Evolutionary conservation across 768 basidiomycete genomes (phyloP).

Genomic region (Rhodotorula taiwanensis): DNA sequence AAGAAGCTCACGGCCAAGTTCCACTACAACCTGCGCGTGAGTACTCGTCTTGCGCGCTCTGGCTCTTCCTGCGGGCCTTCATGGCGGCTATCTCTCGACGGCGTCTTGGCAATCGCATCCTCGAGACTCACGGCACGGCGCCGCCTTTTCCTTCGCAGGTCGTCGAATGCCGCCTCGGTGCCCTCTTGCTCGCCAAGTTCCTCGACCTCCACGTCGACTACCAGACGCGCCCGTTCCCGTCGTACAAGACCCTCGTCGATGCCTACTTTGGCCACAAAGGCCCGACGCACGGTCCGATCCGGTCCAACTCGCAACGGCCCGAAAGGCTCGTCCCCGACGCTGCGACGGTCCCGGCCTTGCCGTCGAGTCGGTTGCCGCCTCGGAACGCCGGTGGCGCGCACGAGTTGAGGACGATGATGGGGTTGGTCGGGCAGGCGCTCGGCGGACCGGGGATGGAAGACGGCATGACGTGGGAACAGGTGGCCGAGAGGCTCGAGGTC

Average conservation of each 20-base stretch:
- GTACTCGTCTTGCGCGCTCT: background rate
- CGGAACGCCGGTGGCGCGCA: slow-evolving; percentile 50
- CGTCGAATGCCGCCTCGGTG: slow-evolving; percentile 78
- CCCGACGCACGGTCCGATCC: slow-evolving; percentile 18
- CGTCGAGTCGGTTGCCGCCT: slow-evolving; percentile 41
- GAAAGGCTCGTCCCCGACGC: slow-evolving; percentile 23
- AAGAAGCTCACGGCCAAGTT: slow-evolving; percentile 69
- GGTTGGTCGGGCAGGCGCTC: slow-evolving; percentile 50
- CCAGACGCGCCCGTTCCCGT: slow-evolving; percentile 9
- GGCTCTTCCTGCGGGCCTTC: too few species aligned
- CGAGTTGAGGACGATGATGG: slow-evolving; percentile 63
- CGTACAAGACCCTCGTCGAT: slow-evolving; percentile 36
- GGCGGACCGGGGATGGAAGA: slow-evolving; percentile 47
- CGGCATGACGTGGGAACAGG: slow-evolving; percentile 46
- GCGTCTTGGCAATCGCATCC: too few species aligned
- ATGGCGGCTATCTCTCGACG: too few species aligned
- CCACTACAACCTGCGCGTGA: slow-evolving; percentile 65
- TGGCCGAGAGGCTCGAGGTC: slow-evolving; percentile 49
- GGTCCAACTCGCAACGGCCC: slow-evolving; percentile 14
- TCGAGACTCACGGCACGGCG: too few species aligned
- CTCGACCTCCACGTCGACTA: slow-evolving; percentile 46
- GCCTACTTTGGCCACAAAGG: slow-evolving; percentile 30
- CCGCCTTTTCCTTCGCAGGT: slow-evolving; percentile 49
- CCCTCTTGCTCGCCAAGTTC: slow-evolving; percentile 61
- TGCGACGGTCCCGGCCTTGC: slow-evolving; percentile 29